Base-by-base conservation (phyloP, 2,329 filamentous ascomycete genomes). In the Penicillium sp. region DNA sequence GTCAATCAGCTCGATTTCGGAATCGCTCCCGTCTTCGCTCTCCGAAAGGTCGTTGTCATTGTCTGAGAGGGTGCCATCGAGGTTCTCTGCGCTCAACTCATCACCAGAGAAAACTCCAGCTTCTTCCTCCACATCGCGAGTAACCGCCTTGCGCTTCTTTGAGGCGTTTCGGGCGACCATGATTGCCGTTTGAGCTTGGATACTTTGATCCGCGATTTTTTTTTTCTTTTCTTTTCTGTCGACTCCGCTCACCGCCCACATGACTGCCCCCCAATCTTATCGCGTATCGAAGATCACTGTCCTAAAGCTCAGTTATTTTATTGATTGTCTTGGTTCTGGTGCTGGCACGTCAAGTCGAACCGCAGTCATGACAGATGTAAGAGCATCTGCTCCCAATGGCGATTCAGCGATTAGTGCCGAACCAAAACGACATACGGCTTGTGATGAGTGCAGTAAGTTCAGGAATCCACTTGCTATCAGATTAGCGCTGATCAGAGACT, bases 91-190 rank as follows among this genome's bases (percentile, higher is more conserved):
- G 57, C 73, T 73, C 65, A 88, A 83, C 63, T 89, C 86, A 63
- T 86, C 82, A 31, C 86, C 86, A 22, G 84, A 86, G 56, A 81
- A 80, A 3, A 79, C 73, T 59, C 83, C 78, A 14, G 78, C 75
- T 49, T 75, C 72, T 56, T 77, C 77, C 47, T 79, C 76, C 19
- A 79, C 75, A 64, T 85, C 84, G 31, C 79, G 79, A 24, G 80
- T 82, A 21, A 84, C 79, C 59, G 84, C 83, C 75, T 90, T 90
- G 63, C 88, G 84, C 79, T 90, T 90, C 72, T 84, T 81, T 31
- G 76, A 79, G 46, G 72, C 67, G 56, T 77, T 74, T 62, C 65
- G 64, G 53, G 65, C 60, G 59, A 70, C 66, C 74, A 77, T 77
- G 56, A 56, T 64, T 61, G 58, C 49, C 49, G 51, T 59, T 27